Conservation (phyloP, 2,329 filamentous ascomycete species). For the Cladobotryum mycophilum region DNA sequence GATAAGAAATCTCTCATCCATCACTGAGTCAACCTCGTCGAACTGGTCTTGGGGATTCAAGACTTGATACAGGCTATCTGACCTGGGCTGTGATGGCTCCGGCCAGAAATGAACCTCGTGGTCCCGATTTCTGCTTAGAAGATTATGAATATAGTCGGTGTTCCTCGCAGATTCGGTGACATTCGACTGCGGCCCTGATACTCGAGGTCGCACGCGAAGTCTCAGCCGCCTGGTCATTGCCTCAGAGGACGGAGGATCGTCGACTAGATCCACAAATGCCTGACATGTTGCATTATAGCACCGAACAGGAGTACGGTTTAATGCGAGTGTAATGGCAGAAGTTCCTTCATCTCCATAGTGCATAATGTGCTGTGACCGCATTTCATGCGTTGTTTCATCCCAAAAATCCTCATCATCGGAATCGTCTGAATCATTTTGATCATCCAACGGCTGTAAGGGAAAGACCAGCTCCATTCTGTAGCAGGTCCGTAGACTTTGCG, state of each 20-base stretch:
- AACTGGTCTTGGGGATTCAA: conserved; percentile 28
- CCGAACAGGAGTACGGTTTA: conserved; percentile 48
- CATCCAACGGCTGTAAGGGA: conserved; percentile 9
- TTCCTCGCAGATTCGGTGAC: neutral
- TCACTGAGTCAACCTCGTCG: conserved; percentile 32
- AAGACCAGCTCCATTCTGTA: conserved; percentile 54
- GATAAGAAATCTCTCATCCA: conserved; percentile 43
- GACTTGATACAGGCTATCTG: conserved; percentile 28
- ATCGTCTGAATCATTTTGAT: conserved; percentile 3
- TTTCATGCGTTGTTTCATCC: neutral
- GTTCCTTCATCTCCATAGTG: conserved; percentile 44
- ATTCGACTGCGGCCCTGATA: neutral
- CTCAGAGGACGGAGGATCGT: conserved; percentile 35
- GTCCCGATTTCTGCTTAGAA: neutral
- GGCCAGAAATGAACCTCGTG: conserved; percentile 19
- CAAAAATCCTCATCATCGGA: conserved; percentile 29
- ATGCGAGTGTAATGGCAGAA: conserved; percentile 37
- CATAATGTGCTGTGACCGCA: conserved; percentile 19
- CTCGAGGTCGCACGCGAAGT: conserved; percentile 29
- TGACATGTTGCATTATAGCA: conserved; percentile 47
- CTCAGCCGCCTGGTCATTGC: conserved; percentile 33
- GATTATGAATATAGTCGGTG: neutral
- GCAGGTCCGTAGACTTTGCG: conserved; percentile 57
- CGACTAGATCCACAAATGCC: conserved; percentile 55
- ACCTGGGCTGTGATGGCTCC: neutral